A percentile compares a stretch with the other conserved stretches of the same genome.
Conservation (phyloP, 495 filamentous ascomycete genomes). For the Immersiella caudata region DNA sequence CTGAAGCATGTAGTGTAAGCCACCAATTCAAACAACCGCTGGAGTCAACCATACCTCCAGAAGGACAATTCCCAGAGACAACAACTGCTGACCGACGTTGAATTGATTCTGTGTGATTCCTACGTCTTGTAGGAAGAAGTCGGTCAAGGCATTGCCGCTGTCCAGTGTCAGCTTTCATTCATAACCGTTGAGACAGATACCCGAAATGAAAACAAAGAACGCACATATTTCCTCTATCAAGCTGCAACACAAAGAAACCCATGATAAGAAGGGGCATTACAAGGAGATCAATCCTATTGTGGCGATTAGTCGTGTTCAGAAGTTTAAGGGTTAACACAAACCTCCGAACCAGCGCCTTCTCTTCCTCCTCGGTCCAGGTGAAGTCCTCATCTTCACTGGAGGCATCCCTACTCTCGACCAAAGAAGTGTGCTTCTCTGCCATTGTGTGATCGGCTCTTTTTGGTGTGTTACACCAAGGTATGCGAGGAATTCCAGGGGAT, state of each 20-base stretch:
- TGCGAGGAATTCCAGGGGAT: neutral
- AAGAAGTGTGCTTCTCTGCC: slow-evolving; percentile 26
- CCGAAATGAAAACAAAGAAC: neutral
- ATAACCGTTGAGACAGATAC: neutral
- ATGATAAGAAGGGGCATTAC: slow-evolving; percentile 55
- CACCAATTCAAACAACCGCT: neutral
- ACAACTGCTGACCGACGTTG: slow-evolving; percentile 59
- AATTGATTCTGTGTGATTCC: slow-evolving; percentile 60
- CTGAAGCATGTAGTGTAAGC: neutral
- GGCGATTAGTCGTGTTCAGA: slow-evolving; percentile 1
- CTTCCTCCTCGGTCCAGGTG: slow-evolving; percentile 42
- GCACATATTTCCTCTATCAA: slow-evolving; percentile 50
- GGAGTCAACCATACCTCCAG: slow-evolving; percentile 39
- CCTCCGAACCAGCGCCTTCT: slow-evolving; percentile 40
- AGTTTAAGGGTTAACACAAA: slow-evolving; percentile 17
- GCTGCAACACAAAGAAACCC: slow-evolving; percentile 61
- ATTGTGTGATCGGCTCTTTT: slow-evolving; percentile 9
- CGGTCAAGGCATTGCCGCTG: slow-evolving; percentile 37
- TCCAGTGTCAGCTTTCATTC: neutral
- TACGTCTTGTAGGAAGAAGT: slow-evolving; percentile 54
- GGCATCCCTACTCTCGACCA: slow-evolving; percentile 27
- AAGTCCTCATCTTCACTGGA: slow-evolving; percentile 31
- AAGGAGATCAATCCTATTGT: slow-evolving; percentile 53
- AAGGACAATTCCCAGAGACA: slow-evolving; percentile 60
- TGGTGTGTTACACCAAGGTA: neutral